Evolutionary conservation across 441 rosid genomes (phyloP), one percentile per base, ranked within the genome.

Genomic region (Aquilaria agallochum): DNA sequence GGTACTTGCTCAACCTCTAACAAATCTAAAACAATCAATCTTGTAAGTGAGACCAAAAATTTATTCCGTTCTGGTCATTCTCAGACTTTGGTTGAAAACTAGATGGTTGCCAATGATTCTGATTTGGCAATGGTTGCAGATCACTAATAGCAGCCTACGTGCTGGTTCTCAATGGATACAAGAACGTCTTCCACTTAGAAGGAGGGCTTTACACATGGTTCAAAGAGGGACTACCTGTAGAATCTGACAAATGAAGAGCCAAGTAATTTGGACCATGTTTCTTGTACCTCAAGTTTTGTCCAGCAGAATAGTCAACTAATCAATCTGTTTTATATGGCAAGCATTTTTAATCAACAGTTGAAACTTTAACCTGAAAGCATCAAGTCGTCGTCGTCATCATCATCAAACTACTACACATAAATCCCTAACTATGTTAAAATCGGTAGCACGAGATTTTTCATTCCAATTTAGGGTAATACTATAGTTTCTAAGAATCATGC

Each of bases 81-180:
- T 48, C n/a, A 48, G 27, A 2, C n/a, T 4, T 3, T 13, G 8
- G 20, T 5, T 20, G 27, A 20, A 20, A 20, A 20, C 27, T 20
- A 20, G 27, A 20, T 20, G 27, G 45, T 52, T 45, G 3, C 15
- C 15, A 31, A n/a, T 53, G 36, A 33, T 59, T 52, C 20, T 30
- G 33, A 40, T 47, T 50, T 61, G 46, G 42, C 50, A 53, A 53
- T 68, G 58, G 31, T 31, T 76, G 82, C 87, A 93, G 96, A 76
- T 93, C 98, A 60, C 83, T 93, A 55, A 93, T 93, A 71, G 98
- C 98, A 64, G 97, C 98, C 31, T 93, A 90, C 74, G 56, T 90
- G 65, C 79, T 93, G 32, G 97, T 93, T 59, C 83, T 93, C 33
- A 86, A 90, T 67, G 97, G 95, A 48, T 93, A 76, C 66, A 74